phyloP scores from a whole-genome alignment of 169 alveolate genomes.

The Plasmodium knowlesi region DNA sequence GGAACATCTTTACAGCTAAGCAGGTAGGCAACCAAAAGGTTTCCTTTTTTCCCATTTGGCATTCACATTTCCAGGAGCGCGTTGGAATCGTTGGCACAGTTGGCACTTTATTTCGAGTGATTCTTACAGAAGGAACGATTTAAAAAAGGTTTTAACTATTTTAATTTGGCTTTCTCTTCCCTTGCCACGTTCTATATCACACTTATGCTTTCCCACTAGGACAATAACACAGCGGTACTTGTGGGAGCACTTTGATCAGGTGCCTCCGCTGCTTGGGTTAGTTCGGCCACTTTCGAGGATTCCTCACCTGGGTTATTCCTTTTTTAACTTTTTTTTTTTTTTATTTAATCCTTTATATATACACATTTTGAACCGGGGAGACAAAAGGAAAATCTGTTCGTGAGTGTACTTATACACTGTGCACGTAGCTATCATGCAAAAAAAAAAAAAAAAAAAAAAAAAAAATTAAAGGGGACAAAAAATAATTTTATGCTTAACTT shows the following conservation, averaged over 20 bases:
- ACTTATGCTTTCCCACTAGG: not conserved
- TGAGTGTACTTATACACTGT: not conserved
- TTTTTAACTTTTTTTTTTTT: not conserved
- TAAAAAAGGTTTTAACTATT: not conserved
- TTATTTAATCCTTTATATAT: not conserved
- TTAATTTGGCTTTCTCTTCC: not conserved
- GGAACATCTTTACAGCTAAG: not conserved
- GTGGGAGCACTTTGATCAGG: not conserved
- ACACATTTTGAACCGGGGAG: not conserved
- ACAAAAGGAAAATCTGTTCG: not conserved
- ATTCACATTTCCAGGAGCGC: not conserved
- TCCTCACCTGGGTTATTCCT: not conserved
- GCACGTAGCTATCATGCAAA: not conserved
- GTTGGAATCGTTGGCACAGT: not conserved
- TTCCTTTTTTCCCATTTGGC: not conserved
- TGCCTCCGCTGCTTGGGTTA: not conserved
- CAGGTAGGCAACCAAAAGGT: not conserved
- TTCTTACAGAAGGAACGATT: not conserved
- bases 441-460: slow-evolving; percentile 4
- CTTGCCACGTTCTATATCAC: not conserved
- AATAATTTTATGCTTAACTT: not conserved
- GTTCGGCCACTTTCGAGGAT: not conserved
- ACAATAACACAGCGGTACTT: not conserved
- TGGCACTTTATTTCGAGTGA: not conserved
- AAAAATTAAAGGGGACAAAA: not conserved